Conservation (phyloP, 805 yeast species). For the Wickerhamiella spandovensis region DNA sequence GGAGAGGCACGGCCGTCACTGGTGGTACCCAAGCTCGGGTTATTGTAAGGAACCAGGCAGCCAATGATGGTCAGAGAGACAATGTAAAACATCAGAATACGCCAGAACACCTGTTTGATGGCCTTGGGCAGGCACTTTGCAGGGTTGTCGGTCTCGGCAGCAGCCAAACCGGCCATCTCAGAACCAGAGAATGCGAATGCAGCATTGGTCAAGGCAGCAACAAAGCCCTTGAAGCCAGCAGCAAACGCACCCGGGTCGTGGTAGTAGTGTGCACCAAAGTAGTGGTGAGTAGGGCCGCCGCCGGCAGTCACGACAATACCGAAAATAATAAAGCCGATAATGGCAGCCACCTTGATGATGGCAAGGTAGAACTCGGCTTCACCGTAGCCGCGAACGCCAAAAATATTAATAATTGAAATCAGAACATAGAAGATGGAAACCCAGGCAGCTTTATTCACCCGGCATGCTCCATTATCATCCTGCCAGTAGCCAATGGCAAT, state of each 20-base stretch:
- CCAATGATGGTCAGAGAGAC: slow-evolving; percentile 43
- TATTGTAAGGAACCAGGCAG: slow-evolving; percentile 57
- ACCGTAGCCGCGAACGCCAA: slow-evolving; percentile 51
- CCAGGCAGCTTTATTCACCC: slow-evolving; percentile 41
- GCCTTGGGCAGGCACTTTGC: slow-evolving; percentile 56
- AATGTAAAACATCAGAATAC: slow-evolving; percentile 60
- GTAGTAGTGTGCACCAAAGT: slow-evolving; percentile 43
- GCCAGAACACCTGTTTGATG: slow-evolving; percentile 73
- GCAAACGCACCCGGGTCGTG: slow-evolving; percentile 56
- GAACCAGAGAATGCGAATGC: slow-evolving; percentile 69
- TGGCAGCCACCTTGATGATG: slow-evolving; percentile 44
- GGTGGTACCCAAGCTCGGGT: slow-evolving; percentile 35
- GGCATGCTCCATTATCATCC: slow-evolving; percentile 20
- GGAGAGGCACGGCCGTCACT: slow-evolving; percentile 60
- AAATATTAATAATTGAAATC: slow-evolving; percentile 37
- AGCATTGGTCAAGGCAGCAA: slow-evolving; percentile 62
- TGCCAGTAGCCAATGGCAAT: slow-evolving; percentile 44
- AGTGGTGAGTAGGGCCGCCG: slow-evolving; percentile 45
- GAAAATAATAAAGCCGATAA: slow-evolving; percentile 48
- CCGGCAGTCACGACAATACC: slow-evolving; percentile 39
- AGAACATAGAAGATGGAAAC: slow-evolving; percentile 42
- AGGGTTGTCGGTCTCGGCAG: slow-evolving; percentile 66
- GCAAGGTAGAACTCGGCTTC: slow-evolving; percentile 59
- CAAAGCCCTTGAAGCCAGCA: slow-evolving; percentile 53
- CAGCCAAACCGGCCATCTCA: slow-evolving; percentile 60